These are phyloP conservation scores for Kalmanozyma brasiliensis DNA, from an alignment of 1,284 basidiomycete genomes.

Conservation along the genomic window DNA sequence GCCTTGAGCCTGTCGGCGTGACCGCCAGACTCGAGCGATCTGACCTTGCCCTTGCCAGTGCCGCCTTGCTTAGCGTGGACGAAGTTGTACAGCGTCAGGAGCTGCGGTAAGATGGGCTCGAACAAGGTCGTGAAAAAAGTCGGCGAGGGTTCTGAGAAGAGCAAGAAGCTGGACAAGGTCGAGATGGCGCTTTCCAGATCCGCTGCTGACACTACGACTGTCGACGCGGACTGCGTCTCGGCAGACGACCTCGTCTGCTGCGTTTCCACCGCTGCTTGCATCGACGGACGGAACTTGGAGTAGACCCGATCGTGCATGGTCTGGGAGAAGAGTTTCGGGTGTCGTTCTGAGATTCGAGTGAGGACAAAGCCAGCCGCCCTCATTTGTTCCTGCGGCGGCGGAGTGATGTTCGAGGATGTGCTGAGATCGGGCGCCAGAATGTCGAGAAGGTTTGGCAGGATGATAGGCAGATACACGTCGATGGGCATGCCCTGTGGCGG, in stretches of 20 bases:
- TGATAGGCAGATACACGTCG: slow-evolving; percentile 34
- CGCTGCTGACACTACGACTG: slow-evolving; percentile 9
- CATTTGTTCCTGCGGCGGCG: slow-evolving; percentile 50
- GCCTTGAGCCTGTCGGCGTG: slow-evolving; percentile 23
- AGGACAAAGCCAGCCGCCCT: slow-evolving; percentile 56
- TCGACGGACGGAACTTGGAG: slow-evolving; percentile 19
- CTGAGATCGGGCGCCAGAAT: slow-evolving; percentile 47
- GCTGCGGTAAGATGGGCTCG: slow-evolving; percentile 41
- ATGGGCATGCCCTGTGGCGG: slow-evolving; percentile 50
- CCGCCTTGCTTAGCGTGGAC: slow-evolving; percentile 1
- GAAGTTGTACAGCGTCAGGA: slow-evolving; percentile 49
- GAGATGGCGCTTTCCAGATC: slow-evolving; percentile 29
- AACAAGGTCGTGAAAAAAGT: slow-evolving; percentile 51
- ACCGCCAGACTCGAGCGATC: slow-evolving; percentile 15
- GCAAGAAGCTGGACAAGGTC: slow-evolving; percentile 41
- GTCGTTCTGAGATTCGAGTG: slow-evolving; percentile 46
- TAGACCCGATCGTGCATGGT: slow-evolving; percentile 33
- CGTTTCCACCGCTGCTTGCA: background rate
- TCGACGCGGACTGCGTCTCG: background rate
- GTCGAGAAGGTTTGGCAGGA: slow-evolving; percentile 45
- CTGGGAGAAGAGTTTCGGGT: slow-evolving; percentile 18
- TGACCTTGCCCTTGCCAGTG: slow-evolving; percentile 32
- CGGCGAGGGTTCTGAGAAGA: slow-evolving; percentile 60
- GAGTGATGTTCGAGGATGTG: slow-evolving; percentile 25
- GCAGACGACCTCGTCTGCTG: background rate